Percentiles rank a stretch among this genome's conserved stretches.
These are phyloP conservation scores for Pseudozyma hubeiensis DNA, from an alignment of 1,284 basidiomycete genomes.

Conservation along the genomic window DNA sequence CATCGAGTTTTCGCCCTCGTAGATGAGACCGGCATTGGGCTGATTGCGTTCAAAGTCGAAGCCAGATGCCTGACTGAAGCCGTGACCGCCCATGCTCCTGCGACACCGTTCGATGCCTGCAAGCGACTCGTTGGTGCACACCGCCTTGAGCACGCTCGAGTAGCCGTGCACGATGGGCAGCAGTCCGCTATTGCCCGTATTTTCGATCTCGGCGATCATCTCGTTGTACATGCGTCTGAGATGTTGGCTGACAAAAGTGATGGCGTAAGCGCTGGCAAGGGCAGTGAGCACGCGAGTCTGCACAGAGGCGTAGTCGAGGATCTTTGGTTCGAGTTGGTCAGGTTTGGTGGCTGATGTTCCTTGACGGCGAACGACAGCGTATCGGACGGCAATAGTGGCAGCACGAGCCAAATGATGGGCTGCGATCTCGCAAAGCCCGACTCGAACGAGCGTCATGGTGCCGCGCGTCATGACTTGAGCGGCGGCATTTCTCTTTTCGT, in stretches of 20 bases:
- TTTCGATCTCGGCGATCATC: constrained; percentile 47
- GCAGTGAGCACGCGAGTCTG: constrained; percentile 55
- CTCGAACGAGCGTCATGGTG: constrained; percentile 58
- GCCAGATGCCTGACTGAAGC: constrained; percentile 51
- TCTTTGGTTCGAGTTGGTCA: constrained; percentile 50
- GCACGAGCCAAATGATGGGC: constrained; percentile 55
- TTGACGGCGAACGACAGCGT: constrained; percentile 52
- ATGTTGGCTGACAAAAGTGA: constrained; percentile 53
- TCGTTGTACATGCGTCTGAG: constrained; percentile 49
- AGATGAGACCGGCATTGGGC: constrained; percentile 58
- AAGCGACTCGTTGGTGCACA: constrained; percentile 51
- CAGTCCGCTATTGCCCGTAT: constrained; percentile 32
- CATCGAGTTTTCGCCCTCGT: constrained; percentile 62
- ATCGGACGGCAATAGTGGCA: constrained; percentile 53
- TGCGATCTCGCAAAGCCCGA: constrained; percentile 57
- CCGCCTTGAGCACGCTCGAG: constrained; percentile 58
- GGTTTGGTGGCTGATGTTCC: constrained; percentile 43
- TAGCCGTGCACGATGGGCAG: constrained; percentile 57
- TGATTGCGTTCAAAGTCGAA: constrained; percentile 60
- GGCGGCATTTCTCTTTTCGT: constrained; percentile 46
- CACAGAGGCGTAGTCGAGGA: constrained; percentile 56
- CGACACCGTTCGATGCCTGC: constrained; percentile 53
- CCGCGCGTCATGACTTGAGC: constrained; percentile 57
- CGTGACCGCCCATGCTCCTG: constrained; percentile 57
- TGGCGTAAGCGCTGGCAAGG: constrained; percentile 51